Percentiles rank a stretch among this genome's conserved stretches.
These are phyloP conservation scores for Nadsonia starkeyi-henricii DNA, from an alignment of 1,139 yeast species.

Conservation along the genomic window DNA sequence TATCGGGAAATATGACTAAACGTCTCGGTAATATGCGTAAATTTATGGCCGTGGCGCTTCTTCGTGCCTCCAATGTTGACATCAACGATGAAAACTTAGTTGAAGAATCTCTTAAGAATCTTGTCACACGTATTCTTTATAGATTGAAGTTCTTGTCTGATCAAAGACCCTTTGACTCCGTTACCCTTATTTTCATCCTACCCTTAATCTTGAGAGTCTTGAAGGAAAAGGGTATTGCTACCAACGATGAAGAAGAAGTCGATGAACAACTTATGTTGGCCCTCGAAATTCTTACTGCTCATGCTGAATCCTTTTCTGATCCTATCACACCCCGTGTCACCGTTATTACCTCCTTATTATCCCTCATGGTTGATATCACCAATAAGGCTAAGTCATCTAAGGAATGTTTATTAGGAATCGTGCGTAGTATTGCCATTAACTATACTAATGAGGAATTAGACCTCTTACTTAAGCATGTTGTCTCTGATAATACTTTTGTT, in stretches of 20 bases:
- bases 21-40: conserved; percentile 39
- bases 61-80: conserved; percentile 30
- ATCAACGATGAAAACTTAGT: conserved; percentile 25
- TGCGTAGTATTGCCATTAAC: conserved; percentile 59
- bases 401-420: conserved; percentile 64
- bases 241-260: conserved; percentile 57
- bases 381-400: conserved; percentile 69
- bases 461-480: conserved; percentile 42
- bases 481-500: conserved; percentile 56
- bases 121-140: conserved; percentile 55
- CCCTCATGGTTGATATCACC: conserved; percentile 51
- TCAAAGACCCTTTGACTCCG: conserved; percentile 54
- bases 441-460: conserved; percentile 43
- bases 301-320: conserved; percentile 61
- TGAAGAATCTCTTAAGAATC: conserved; percentile 39
- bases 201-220: conserved; percentile 52
- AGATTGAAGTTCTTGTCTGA: conserved; percentile 63
- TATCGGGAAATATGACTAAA: conserved; percentile 24
- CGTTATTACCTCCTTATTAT: conserved; percentile 47
- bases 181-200: conserved; percentile 55
- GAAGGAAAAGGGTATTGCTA: conserved; percentile 40
- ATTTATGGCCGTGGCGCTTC: conserved; percentile 53
- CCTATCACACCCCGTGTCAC: conserved; percentile 53
- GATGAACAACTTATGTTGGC: conserved; percentile 78
- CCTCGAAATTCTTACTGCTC: conserved; percentile 61